Evolutionary conservation across 2,329 filamentous ascomycete genomes (phyloP), one percentile per base, ranked within the genome.

Genomic region (Aspergillus sergii): DNA sequence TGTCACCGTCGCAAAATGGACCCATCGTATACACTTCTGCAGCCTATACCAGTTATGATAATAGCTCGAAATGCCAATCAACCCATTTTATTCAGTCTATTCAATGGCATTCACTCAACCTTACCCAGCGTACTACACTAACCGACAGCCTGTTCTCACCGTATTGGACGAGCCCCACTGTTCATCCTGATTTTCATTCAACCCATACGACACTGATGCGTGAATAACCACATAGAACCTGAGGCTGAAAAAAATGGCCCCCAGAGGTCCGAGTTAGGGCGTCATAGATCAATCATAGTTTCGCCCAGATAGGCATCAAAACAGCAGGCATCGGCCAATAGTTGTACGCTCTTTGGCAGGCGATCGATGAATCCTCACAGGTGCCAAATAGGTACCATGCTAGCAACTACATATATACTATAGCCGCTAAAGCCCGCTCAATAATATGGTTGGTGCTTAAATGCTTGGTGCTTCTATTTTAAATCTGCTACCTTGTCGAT

Each of bases 391-490:
- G 28, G 28, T 11, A 32, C 28, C 9, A 32, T 19, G 9, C 16
- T 19, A 5, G 16, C 9, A 51, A 11, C 28, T 6, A 30, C 48
- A 32, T 51, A 32, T 51, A 32, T 51, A 10, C 9, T 16, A 1
- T 6, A 51, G 16, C 7, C 19, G 12, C 16, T 32, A 51, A 11
- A 19, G 28, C 16, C 28, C 19, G 9, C 26, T 14, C n/a, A 39
- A 12, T 6, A 55, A 55, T 55, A 36, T 55, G 32, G 32, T 55
- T 36, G 32, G 32, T 39, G 11, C n/a, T 39, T 23, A 26, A 39
- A 55, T 23, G n/a, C 10, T 48, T 9, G 8, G 23, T 50, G 50
- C 19, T 56, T 51, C 53, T 50, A 51, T 61, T 57, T 57, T 48
- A 32, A 48, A 34, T 16, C 56, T 32, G 28, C 45, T 14, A 26